Conservation (phyloP, 2,329 filamentous ascomycete genomes). For the Hypoxylon sp. region DNA sequence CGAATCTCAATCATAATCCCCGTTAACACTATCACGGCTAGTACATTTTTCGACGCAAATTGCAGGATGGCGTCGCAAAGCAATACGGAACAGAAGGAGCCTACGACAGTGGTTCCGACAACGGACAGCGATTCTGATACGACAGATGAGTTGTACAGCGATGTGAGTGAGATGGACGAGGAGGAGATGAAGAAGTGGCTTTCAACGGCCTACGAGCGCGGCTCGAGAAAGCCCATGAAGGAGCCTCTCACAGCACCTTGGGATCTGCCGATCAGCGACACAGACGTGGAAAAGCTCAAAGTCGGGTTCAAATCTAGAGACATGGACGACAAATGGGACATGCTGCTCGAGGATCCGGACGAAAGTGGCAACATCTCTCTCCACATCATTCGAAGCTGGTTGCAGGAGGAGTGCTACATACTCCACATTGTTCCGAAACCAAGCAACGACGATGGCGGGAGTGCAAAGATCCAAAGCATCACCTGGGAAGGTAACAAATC, state of each 20-base stretch:
- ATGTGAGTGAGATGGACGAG: constrained; percentile 4
- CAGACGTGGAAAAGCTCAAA: constrained; percentile 47
- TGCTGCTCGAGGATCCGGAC: constrained; percentile 45
- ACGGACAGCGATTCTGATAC: constrained; percentile 7
- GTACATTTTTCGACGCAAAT: constrained; percentile 5
- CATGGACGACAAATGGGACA: constrained; percentile 48
- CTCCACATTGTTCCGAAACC: constrained; percentile 34
- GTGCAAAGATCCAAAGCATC: constrained; percentile 33
- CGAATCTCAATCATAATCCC: constrained; percentile 1
- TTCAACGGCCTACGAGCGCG: constrained; percentile 45
- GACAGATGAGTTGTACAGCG: background rate
- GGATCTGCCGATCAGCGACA: constrained; percentile 44
- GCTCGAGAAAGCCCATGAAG: constrained; percentile 37
- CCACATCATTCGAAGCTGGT: constrained; percentile 46
- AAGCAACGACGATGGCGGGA: constrained; percentile 16
- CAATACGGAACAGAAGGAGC: constrained; percentile 5
- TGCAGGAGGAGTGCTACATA: constrained; percentile 42
- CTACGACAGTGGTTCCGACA: background rate
- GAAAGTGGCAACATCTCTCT: constrained; percentile 42
- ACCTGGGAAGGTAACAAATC: constrained; percentile 44
- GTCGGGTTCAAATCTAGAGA: constrained; percentile 42
- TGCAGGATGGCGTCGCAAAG: constrained; percentile 16
- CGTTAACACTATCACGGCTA: background rate
- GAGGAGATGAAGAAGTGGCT: constrained; percentile 38
- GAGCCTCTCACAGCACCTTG: constrained; percentile 42